These are phyloP conservation scores for Scorias spongiosa DNA, from an alignment of 2,329 filamentous ascomycete genomes.

Conservation along the genomic window DNA sequence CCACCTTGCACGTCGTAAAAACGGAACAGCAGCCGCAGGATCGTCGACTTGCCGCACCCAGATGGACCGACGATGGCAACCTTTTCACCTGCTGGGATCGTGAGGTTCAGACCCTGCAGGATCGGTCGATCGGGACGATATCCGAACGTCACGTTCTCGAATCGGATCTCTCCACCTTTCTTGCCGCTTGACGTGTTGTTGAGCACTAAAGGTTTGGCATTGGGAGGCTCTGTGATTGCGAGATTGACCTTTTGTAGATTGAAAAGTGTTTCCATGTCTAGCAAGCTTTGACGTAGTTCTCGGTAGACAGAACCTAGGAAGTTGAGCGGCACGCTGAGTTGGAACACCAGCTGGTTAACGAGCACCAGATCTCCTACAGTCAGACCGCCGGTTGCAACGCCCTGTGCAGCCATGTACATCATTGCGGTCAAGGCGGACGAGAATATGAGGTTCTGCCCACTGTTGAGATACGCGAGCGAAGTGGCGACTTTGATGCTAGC, in stretches of 20 bases:
- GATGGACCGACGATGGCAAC: constrained; percentile 89
- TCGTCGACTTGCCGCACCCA: constrained; percentile 90
- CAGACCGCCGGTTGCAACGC: constrained; percentile 64
- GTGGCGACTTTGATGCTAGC: constrained; percentile 96
- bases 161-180: constrained; percentile 69
- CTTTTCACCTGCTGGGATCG: constrained; percentile 90
- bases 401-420: constrained; percentile 94
- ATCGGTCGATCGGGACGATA: constrained; percentile 82
- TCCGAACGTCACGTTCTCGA: constrained; percentile 89
- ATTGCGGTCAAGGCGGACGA: constrained; percentile 83
- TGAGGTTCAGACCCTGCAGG: constrained; percentile 66
- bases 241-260: constrained; percentile 95
- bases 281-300: constrained; percentile 79
- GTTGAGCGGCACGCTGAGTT: constrained; percentile 90
- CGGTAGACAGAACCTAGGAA: constrained; percentile 97
- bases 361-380: constrained; percentile 95
- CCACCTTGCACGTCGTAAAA: constrained; percentile 83
- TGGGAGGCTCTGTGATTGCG: constrained; percentile 59
- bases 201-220: constrained; percentile 59
- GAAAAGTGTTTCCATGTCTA: constrained; percentile 98
- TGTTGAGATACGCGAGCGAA: constrained; percentile 82
- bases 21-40: constrained; percentile 79
- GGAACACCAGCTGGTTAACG: constrained; percentile 98
- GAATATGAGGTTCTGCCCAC: constrained; percentile 93
- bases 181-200: constrained; percentile 24